These are phyloP conservation scores for Kodamaea suecica DNA, from an alignment of 1,139 yeast genomes.

Conservation along the genomic window DNA sequence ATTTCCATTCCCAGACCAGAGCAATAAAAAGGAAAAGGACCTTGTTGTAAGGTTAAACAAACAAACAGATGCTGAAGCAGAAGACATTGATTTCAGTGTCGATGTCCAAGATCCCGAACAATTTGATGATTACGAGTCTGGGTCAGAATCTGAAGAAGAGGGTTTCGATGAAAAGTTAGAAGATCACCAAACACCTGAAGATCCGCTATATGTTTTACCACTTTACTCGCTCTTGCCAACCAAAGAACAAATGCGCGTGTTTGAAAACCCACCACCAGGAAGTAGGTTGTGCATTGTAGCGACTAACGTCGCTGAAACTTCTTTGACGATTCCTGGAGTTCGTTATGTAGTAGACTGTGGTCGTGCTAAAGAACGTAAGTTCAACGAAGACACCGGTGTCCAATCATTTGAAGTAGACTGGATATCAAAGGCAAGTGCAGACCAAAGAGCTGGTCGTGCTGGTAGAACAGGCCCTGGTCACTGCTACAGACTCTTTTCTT, in stretches of 20 bases:
- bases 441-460: conserved; percentile 96
- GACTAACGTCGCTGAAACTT: conserved; percentile 97
- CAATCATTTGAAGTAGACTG: conserved; percentile 91
- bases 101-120: conserved; percentile 35
- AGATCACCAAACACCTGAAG: conserved; percentile 70
- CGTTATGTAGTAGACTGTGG: conserved; percentile 96
- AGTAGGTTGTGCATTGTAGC: conserved; percentile 90
- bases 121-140: conserved; percentile 30
- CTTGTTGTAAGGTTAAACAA: conserved; percentile 53
- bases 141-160: conserved; percentile 61
- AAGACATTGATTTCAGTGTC: conserved; percentile 81
- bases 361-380: conserved; percentile 83
- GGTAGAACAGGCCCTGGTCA: conserved; percentile 99
- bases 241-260: conserved; percentile 90
- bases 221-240: conserved; percentile 90
- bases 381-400: conserved; percentile 80
- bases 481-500: conserved; percentile 86
- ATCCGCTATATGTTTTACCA: conserved; percentile 88
- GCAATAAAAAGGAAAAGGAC: conserved; percentile 17
- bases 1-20: conserved; percentile 55
- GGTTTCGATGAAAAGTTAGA: conserved; percentile 85
- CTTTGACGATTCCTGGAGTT: conserved; percentile 93
- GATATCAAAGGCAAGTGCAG: conserved; percentile 95
- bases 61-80: conserved; percentile 74
- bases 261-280: conserved; percentile 80